Evolutionary conservation across 768 basidiomycete genomes (phyloP), one percentile per base, ranked within the genome.

Genomic region (Mrakia gelida): DNA sequence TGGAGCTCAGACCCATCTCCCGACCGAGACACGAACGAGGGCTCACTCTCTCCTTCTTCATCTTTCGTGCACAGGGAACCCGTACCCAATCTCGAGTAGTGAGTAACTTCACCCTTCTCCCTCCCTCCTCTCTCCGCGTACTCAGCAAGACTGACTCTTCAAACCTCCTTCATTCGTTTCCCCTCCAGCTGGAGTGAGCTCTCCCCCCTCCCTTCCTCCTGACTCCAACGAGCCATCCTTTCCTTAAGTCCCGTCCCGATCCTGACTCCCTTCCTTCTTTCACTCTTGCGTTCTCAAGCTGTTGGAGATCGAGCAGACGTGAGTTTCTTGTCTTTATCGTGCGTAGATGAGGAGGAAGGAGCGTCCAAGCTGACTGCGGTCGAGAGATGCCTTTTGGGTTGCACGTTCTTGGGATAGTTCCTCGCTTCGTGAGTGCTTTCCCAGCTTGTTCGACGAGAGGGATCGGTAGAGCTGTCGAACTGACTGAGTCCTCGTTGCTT

Each of bases 71-170:
- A 13, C 30, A 77, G 76, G 67, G 95, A 97, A 83, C 95, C 95
- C 5, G 88, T 95, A 81, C 95, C 95, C 7, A 98, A 98, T 85
- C 88, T 98, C 72, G 95, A 98, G 85, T 98, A 95, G 86, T 97
- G 93, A 75, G 77, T 74, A 43, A 43, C 16, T 41, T 38, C 38
- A 38, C 38, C 71, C 4, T 2, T 0, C 11, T 63, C 15, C 15
- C n/a, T 63, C 43, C 3, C 3, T 9, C 38, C 11, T 32, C 26
- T n/a, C n/a, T n/a, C n/a, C n/a, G n/a, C 15, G 32, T 26, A 3
- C 56, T 45, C 7, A 10, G 38, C 16, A 45, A 15, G 52, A 38
- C 28, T 32, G 54, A 91, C 88, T 94, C 81, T 92, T 95, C 10
- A 95, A 97, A 84, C 86, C 94, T 65, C n/a, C n/a, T n/a, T n/a